phyloP scores from a whole-genome alignment of 2,329 filamentous ascomycete genomes.

The Apiospora pterosperma region DNA sequence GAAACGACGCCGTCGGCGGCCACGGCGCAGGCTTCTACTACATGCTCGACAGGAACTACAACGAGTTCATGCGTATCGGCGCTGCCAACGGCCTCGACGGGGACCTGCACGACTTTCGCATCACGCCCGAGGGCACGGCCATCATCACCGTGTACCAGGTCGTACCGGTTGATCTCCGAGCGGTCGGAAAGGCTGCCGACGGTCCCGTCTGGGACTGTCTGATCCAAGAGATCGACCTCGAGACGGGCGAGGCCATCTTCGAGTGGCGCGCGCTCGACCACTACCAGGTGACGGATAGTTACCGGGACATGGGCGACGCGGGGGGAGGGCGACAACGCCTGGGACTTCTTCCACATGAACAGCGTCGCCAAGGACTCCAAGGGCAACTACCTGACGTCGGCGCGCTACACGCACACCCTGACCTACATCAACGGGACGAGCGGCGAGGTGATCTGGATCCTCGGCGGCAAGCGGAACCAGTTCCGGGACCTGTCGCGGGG shows the following conservation, averaged over 20 bases:
- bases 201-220: conserved; percentile 40
- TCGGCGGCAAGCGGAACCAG: conserved; percentile 43
- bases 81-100: conserved; percentile 32
- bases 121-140: too few species aligned
- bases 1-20: conserved; percentile 40
- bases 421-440: conserved; percentile 37
- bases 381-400: conserved; percentile 41
- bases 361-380: conserved; percentile 46
- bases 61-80: conserved; percentile 32
- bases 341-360: conserved; percentile 56
- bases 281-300: conserved; percentile 11
- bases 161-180: conserved; percentile 32
- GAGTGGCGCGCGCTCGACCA: conserved; percentile 36
- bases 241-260: conserved; percentile 39
- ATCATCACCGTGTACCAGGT: conserved; percentile 34
- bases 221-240: conserved; percentile 45
- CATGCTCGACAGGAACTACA: conserved; percentile 32
- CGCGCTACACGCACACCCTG: conserved; percentile 37
- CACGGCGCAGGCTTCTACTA: conserved; percentile 43
- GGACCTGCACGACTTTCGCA: conserved; percentile 37
- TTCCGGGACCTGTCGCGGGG: conserved; percentile 29
- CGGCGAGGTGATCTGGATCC: conserved; percentile 46
- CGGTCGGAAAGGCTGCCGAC: conserved; percentile 27
- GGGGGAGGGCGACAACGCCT: conserved; percentile 35
- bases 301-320: too few species aligned